Conservation (phyloP, 2,329 filamentous ascomycete species). For the Trichoderma guizhouense region DNA sequence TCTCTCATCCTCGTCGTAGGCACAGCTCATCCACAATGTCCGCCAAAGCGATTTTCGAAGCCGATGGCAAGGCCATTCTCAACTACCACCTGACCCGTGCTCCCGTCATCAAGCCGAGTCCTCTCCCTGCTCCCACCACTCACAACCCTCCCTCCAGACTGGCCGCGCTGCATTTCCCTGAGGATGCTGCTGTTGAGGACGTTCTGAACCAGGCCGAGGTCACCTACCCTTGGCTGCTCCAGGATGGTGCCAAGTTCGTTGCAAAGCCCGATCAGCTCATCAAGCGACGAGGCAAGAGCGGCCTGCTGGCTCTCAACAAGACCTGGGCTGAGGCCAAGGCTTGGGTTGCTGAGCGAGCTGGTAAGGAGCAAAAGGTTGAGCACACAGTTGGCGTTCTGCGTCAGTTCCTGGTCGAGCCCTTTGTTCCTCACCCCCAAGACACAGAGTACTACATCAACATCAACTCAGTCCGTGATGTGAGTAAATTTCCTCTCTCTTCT, state of each 20-base stretch:
- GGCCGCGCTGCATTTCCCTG: conserved; percentile 88
- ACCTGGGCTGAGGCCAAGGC: conserved; percentile 89
- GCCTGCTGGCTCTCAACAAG: conserved; percentile 94
- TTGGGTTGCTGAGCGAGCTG: conserved; percentile 90
- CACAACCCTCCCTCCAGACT: conserved; percentile 93
- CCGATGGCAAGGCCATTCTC: conserved; percentile 99
- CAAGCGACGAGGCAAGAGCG: conserved; percentile 99
- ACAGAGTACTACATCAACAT: conserved; percentile 99
- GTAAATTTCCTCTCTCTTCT: conserved; percentile 39
- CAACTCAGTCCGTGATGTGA: conserved; percentile 98
- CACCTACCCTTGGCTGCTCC: conserved; percentile 93
- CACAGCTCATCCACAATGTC: conserved; percentile 41
- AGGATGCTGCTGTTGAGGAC: conserved; percentile 75
- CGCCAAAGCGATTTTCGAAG: conserved; percentile 94
- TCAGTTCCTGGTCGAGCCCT: conserved; percentile 97
- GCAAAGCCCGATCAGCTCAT: conserved; percentile 99
- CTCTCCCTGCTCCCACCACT: conserved; percentile 75
- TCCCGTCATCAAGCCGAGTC: conserved; percentile 95
- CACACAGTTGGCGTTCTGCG: conserved; percentile 82
- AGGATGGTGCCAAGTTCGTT: conserved; percentile 83
- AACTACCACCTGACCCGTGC: conserved; percentile 99
- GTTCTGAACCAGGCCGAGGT: conserved; percentile 94
- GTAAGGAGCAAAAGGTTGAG: conserved; percentile 92
- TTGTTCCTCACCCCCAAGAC: conserved; percentile 90
- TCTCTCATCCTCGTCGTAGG: conserved; percentile 24